A percentile compares a stretch with the other conserved stretches of the same genome.
Evolutionary conservation across 2,329 filamentous ascomycete genomes (phyloP).

Genomic region (Arthroderma uncinatum): DNA sequence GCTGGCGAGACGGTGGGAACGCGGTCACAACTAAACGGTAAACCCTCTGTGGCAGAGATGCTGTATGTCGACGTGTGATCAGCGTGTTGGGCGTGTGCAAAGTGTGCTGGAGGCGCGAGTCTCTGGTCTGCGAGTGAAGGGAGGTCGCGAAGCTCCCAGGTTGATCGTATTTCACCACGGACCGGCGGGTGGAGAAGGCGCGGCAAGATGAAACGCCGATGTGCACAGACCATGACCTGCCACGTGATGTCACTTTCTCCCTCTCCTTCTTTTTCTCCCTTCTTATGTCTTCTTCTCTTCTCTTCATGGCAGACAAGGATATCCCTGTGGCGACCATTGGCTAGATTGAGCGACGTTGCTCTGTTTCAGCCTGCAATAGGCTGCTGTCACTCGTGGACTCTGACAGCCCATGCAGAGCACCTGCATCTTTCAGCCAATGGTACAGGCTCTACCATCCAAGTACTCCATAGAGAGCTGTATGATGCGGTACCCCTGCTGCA

Average conservation of each 20-base stretch:
- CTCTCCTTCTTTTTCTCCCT: background rate
- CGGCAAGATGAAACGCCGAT: conserved; percentile 1
- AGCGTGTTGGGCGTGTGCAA: background rate
- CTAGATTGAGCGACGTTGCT: too few relatives aligned
- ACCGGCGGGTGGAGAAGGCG: background rate
- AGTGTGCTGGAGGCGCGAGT: too few relatives aligned
- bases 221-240: background rate
- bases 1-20: background rate
- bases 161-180: background rate
- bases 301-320: too few relatives aligned
- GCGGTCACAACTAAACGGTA: background rate
- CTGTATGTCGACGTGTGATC: background rate
- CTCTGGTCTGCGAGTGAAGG: background rate
- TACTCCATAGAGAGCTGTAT: too few relatives aligned
- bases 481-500: too few relatives aligned
- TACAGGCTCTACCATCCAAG: too few relatives aligned
- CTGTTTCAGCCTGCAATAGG: too few relatives aligned
- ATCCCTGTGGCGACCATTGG: too few relatives aligned
- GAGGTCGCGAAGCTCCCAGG: background rate
- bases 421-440: conserved; percentile 34
- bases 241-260: background rate
- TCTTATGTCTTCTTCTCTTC: too few relatives aligned
- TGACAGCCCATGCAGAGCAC: conserved; percentile 26
- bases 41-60: background rate
- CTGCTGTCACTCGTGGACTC: conserved; percentile 14